phyloP scores from a whole-genome alignment of 2,329 filamentous ascomycete genomes.

The Emmonsia crescens region DNA sequence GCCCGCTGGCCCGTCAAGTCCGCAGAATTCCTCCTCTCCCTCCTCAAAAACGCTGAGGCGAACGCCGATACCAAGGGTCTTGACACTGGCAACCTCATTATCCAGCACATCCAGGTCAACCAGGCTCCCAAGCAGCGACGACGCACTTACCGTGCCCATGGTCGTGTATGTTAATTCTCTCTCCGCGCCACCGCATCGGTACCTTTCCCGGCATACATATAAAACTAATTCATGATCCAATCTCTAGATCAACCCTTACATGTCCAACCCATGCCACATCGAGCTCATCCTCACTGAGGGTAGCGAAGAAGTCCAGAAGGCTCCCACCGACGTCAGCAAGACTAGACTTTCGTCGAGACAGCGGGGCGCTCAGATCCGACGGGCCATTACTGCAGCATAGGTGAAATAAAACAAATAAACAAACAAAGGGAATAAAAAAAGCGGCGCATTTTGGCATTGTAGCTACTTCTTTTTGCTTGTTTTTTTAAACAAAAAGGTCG shows the following conservation, averaged over 20 bases:
- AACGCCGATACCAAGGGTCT: conserved; percentile 96
- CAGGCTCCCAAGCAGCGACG: conserved; percentile 99
- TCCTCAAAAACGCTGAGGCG: conserved; percentile 95
- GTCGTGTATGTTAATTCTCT: conserved; percentile 66
- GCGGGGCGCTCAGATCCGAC: conserved; percentile 59
- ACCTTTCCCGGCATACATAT: background rate
- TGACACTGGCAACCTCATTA: conserved; percentile 91
- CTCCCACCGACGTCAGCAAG: conserved; percentile 54
- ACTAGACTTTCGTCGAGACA: conserved; percentile 79
- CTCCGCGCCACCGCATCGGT: background rate
- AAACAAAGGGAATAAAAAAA: conserved; percentile 1
- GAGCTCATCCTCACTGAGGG: conserved; percentile 98
- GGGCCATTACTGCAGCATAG: conserved; percentile 49
- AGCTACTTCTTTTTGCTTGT: conserved; percentile 2
- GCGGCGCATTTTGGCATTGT: conserved; percentile 1
- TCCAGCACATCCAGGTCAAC: conserved; percentile 99
- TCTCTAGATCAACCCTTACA: conserved; percentile 95
- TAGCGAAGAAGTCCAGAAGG: conserved; percentile 92
- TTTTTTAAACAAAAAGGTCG: background rate
- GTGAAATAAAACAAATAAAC: background rate
- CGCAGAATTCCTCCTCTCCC: conserved; percentile 91
- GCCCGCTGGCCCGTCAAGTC: conserved; percentile 99
- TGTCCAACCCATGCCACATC: conserved; percentile 99
- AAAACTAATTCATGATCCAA: conserved; percentile 19
- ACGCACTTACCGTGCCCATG: conserved; percentile 99